Conservation (phyloP, 2,329 filamentous ascomycete species). For the Aspergillus pseudoterreus region DNA sequence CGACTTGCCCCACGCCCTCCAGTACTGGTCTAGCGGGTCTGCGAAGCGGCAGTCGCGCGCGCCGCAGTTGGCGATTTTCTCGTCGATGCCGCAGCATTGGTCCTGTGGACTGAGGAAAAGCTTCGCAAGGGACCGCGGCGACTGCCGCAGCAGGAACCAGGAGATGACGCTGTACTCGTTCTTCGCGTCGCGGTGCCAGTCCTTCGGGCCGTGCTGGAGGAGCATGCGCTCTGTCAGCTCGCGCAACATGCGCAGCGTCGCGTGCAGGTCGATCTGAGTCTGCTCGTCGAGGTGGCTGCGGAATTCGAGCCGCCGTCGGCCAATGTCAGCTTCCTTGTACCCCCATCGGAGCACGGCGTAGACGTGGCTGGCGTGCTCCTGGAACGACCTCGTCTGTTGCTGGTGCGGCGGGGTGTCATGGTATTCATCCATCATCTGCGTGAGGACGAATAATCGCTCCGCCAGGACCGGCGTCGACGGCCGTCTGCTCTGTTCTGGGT, state of each 20-base stretch:
- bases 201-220: slow-evolving; percentile 25
- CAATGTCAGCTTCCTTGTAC: slow-evolving; percentile 22
- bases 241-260: slow-evolving; percentile 26
- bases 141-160: slow-evolving; percentile 27
- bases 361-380: slow-evolving; percentile 21
- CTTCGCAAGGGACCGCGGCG: slow-evolving; percentile 20
- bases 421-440: slow-evolving; percentile 19
- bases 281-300: slow-evolving; percentile 21
- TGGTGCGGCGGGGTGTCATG: slow-evolving; percentile 12
- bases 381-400: slow-evolving; percentile 10
- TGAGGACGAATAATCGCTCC: slow-evolving; percentile 14
- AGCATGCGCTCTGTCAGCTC: slow-evolving; percentile 28
- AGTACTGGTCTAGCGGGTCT: slow-evolving; percentile 25
- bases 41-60: slow-evolving; percentile 20
- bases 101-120: slow-evolving; percentile 24
- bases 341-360: slow-evolving; percentile 22
- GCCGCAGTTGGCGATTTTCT: slow-evolving; percentile 11
- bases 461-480: slow-evolving; percentile 12
- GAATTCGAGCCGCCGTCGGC: slow-evolving; percentile 20
- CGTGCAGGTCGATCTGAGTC: slow-evolving; percentile 25
- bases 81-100: slow-evolving; percentile 23
- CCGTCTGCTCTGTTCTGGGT: slow-evolving; percentile 6
- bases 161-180: slow-evolving; percentile 25
- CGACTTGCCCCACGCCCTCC: slow-evolving; percentile 24
- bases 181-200: slow-evolving; percentile 22